Evolutionary conservation across 768 basidiomycete species (phyloP), one percentile per base, ranked within the genome.

Genomic region (Trichaptum fuscoviolaceum): DNA sequence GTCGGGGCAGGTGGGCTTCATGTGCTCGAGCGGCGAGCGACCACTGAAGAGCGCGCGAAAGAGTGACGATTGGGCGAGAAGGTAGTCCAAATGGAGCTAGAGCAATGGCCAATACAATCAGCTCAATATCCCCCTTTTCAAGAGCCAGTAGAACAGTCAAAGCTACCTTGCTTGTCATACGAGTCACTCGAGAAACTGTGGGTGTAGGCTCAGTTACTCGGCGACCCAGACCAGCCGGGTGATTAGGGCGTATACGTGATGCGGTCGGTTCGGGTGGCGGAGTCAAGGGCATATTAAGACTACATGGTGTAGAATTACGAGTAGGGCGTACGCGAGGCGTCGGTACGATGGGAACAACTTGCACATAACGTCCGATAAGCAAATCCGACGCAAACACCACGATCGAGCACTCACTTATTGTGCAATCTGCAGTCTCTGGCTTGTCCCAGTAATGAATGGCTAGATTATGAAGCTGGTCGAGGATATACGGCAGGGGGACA

Each of bases 21-120:
- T 81, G 65, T 90, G 80, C 68, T 90, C 85, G 67, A 86, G 75
- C 18, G 88, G 80, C 25, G 85, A 84, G 57, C 86, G 80, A 27
- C 90, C 91, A 70, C 85, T 86, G 73, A 95, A 85, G 57, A 95
- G 82, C 8, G 83, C 84, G 42, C 87, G 81, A 60, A 95, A 79
- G 64, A 93, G 86, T 58, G 82, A 82, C 0, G 93, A 95, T 75
- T 94, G 92, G 20, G 91, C 87, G n/a, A 87, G 85, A 58, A 96
- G 84, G 72, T 89, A 93, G 73, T 92, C 91, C 69, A 85, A 81
- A 71, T 96, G 94, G 27, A 95, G 78, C 92, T 93, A 70, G 26
- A 26, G 62, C 57, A 34, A 63, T 42, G 27, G 64, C 70, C 63
- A 70, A 17, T 25, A 60, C 26, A 23, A 20, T 27, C 25, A 30